Evolutionary conservation across 2,329 filamentous ascomycete genomes (phyloP), one percentile per base, ranked within the genome.

Genomic region (Cercospora citrullina): DNA sequence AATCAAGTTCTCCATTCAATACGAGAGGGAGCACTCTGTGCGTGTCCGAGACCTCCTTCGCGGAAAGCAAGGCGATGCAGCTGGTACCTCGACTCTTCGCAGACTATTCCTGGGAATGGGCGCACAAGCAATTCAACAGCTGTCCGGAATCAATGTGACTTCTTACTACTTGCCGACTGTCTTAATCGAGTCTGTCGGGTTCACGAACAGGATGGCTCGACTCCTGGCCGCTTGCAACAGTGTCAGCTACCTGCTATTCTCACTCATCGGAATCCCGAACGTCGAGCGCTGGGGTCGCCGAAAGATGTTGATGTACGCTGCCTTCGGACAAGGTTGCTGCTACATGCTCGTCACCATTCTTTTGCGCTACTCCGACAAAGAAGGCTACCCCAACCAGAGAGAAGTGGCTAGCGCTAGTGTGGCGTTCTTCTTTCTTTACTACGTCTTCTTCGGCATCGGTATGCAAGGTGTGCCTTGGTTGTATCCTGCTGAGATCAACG

Each of bases 241-340:
- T 2, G 80, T 84, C 18, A 81, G 79, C 18, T 85, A 85, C 69
- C 78, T 85, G 1, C 73, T 85, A 30, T 84, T 84, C 73, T 81
- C 81, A 0, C 74, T 80, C 10, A 80, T 84, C 39, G 82, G 80
- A 1, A 83, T 85, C 12, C 79, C 80, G 0, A 80, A 82, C 62
- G 81, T 86, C 30, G 84, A 86, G 69, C 76, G 80, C 73, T 83
- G 84, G 70, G 87, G 87, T 18, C 82, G 87, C 5, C 80, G 87
- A 8, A 87, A 87, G 73, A 80, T 89, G 76, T 86, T 89, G 83
- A 82, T 89, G 75, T 87, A 84, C 73, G 83, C 84, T 1, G 83
- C 84, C 0, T 79, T 81, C 1, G 84, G 85, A 1, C 85, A 87
- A 75, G 82, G 79, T 65, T 77, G 85, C 61, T 86, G 83, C 70